These are phyloP conservation scores for Eragrostis curvula DNA, from an alignment of 176 grass and related monocot species.

Conservation along the genomic window DNA sequence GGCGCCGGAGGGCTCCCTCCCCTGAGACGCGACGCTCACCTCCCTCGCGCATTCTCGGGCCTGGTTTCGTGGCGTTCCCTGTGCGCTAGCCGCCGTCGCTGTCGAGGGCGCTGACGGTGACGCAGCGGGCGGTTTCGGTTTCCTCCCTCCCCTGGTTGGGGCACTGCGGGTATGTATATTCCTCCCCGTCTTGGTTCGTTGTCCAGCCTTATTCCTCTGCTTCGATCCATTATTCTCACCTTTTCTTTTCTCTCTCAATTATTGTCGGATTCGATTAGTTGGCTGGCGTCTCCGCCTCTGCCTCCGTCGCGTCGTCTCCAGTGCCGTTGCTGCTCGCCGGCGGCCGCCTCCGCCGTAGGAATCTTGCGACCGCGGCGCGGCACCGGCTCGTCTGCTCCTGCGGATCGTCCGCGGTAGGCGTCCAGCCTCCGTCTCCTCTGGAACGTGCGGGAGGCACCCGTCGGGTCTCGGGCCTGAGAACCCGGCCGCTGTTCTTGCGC, in stretches of 20 bases:
- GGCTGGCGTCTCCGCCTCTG: not conserved
- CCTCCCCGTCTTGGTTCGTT: constrained; percentile 4
- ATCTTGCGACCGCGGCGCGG: not conserved
- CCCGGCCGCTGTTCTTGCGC: constrained; percentile 2
- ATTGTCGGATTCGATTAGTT: constrained; percentile 22
- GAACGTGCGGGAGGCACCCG: not conserved
- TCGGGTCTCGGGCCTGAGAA: not conserved
- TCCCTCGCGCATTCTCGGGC: not conserved
- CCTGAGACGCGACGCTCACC: too few relatives aligned
- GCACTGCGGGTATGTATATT: not conserved
- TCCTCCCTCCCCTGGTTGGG: not conserved
- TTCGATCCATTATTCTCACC: not conserved
- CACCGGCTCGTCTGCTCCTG: not conserved
- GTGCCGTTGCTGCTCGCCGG: not conserved
- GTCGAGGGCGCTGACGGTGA: not conserved
- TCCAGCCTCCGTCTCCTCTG: not conserved
- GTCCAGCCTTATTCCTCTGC: not conserved
- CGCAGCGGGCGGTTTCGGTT: not conserved
- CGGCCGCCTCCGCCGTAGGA: not conserved
- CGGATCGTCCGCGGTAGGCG: not conserved
- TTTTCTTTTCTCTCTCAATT: not conserved
- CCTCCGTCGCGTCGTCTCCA: not conserved
- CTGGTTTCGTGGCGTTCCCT: not conserved
- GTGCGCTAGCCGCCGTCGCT: not conserved
- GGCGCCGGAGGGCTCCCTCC: constrained; percentile 10